These are phyloP conservation scores for Ogataea hybrid DNA, from an alignment of 1,139 yeast species.

Conservation along the genomic window DNA sequence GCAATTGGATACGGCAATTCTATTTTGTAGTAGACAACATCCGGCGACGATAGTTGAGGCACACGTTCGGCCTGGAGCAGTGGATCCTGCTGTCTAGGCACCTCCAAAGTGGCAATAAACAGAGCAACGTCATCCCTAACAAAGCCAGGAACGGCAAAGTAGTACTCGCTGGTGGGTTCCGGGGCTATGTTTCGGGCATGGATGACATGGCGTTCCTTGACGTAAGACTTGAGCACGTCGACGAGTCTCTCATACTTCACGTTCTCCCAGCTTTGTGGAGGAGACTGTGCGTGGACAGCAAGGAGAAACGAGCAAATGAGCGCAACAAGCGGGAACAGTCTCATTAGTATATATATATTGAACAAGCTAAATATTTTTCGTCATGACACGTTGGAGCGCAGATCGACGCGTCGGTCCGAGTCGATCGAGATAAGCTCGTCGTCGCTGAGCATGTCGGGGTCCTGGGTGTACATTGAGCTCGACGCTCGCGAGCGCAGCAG, in stretches of 20 bases:
- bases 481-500: conserved; percentile 1
- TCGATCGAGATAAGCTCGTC: conserved; percentile 1
- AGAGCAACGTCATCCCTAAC: conserved; percentile 47
- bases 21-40: conserved; percentile 45
- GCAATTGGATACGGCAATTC: conserved; percentile 64
- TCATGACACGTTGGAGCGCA: conserved; percentile 9
- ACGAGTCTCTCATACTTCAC: conserved; percentile 45
- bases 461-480: conserved; percentile 4
- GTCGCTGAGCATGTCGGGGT: conserved; percentile 4
- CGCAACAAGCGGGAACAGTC: conserved; percentile 4
- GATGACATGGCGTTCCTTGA: conserved; percentile 58
- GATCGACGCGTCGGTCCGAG: conserved; percentile 9
- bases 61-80: conserved; percentile 35
- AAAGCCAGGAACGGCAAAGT: conserved; percentile 46
- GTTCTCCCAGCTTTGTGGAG: conserved; percentile 44
- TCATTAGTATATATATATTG: conserved; percentile 3
- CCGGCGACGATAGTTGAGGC: conserved; percentile 32
- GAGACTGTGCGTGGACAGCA: conserved; percentile 15
- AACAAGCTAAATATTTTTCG: neutral
- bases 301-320: conserved; percentile 9
- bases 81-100: conserved; percentile 32
- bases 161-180: conserved; percentile 55
- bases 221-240: conserved; percentile 67
- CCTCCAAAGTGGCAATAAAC: conserved; percentile 40
- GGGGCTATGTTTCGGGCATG: conserved; percentile 58